Conservation (phyloP, 1,284 basidiomycete genomes). For the Irpex sp. region DNA sequence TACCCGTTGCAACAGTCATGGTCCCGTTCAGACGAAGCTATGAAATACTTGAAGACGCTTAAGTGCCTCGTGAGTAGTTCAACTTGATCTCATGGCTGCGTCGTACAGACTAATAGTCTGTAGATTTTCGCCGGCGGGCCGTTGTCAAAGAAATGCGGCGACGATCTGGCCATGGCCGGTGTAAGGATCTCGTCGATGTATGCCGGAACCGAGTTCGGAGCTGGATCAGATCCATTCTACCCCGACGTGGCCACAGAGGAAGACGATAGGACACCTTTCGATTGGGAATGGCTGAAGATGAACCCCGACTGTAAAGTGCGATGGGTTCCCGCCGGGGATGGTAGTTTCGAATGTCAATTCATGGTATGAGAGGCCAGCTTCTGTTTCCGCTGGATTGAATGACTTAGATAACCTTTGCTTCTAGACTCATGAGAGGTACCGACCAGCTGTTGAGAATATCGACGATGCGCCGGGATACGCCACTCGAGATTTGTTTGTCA, state of each 20-base stretch:
- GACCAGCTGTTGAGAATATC: conserved; percentile 22
- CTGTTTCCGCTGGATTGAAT: no score
- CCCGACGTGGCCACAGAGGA: not conserved
- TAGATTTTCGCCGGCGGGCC: conserved; percentile 10
- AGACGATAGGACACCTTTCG: not conserved
- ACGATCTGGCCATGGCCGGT: conserved; percentile 1
- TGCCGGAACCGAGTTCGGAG: conserved; percentile 5
- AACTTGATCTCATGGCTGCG: no score
- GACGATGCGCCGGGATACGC: conserved; percentile 9
- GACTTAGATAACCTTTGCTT: not conserved
- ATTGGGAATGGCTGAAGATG: conserved; percentile 6
- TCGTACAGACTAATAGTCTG: no score
- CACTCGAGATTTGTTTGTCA: conserved; percentile 10
- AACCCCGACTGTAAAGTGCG: conserved; percentile 9
- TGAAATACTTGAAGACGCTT: conserved; percentile 12
- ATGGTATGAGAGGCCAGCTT: conserved; percentile 20
- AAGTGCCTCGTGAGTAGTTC: conserved; percentile 8
- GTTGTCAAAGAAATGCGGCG: conserved; percentile 10
- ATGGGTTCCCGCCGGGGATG: conserved; percentile 26
- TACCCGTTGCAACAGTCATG: conserved; percentile 9
- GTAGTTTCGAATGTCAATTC: conserved; percentile 26
- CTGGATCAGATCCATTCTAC: not conserved
- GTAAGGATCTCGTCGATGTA: conserved; percentile 1
- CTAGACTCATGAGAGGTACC: conserved; percentile 14
- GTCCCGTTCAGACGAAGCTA: conserved; percentile 11